These are phyloP conservation scores for Pleurotus tuoliensis DNA, from an alignment of 768 basidiomycete genomes.

Conservation along the genomic window DNA sequence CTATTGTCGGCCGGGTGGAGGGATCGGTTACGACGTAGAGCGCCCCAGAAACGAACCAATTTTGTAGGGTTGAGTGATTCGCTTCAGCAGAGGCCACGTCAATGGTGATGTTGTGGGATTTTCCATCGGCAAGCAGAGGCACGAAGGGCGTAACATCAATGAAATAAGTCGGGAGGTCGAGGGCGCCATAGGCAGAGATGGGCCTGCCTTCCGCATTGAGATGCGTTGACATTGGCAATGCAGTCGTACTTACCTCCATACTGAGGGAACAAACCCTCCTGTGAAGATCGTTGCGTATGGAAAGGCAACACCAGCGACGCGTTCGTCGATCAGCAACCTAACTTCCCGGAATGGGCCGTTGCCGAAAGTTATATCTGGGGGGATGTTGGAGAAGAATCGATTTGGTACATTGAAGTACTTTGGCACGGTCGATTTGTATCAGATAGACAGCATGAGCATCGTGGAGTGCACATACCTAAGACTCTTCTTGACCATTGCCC, in stretches of 20 bases:
- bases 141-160: constrained; percentile 77
- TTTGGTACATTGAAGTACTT: constrained; percentile 71
- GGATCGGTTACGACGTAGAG: constrained; percentile 68
- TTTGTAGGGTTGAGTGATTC: constrained; percentile 60
- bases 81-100: constrained; percentile 69
- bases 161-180: constrained; percentile 76
- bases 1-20: constrained; percentile 60
- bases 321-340: constrained; percentile 43
- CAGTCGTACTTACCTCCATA: constrained; percentile 42
- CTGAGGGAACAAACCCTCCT: constrained; percentile 65
- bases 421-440: background rate
- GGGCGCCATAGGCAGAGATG: constrained; percentile 71
- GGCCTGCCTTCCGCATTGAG: constrained; percentile 32
- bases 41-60: constrained; percentile 75
- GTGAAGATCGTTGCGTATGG: constrained; percentile 67
- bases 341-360: constrained; percentile 53
- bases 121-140: constrained; percentile 61
- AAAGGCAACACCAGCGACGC: constrained; percentile 43
- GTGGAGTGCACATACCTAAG: constrained; percentile 53
- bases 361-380: constrained; percentile 36
- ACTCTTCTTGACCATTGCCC: constrained; percentile 54
- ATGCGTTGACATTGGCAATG: background rate
- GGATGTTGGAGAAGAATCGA: constrained; percentile 52
- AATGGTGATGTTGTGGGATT: constrained; percentile 65
- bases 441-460: background rate